Evolutionary conservation across 495 filamentous ascomycete genomes (phyloP).

Genomic region (Mytilinidion resinicola): DNA sequence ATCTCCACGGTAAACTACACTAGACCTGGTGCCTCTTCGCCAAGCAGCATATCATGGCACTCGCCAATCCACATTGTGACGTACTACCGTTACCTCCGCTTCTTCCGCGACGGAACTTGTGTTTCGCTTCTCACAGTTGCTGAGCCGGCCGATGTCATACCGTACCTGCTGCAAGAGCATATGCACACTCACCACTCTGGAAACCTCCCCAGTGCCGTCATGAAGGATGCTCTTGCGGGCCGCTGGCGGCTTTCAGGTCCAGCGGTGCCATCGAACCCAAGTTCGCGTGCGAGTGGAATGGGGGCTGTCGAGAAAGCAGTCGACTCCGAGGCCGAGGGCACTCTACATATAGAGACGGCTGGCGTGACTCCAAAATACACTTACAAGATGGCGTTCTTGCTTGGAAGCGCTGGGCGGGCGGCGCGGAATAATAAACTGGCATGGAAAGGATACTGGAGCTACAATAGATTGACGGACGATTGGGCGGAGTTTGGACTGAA

Average conservation of each 20-base stretch:
- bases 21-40: slow-evolving; percentile 62
- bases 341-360: slow-evolving; percentile 79
- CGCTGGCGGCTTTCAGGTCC: slow-evolving; percentile 53
- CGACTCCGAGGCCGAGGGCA: slow-evolving; percentile 48
- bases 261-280: not conserved
- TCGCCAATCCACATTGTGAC: slow-evolving; percentile 92
- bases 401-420: slow-evolving; percentile 52
- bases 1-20: slow-evolving; percentile 95
- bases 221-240: slow-evolving; percentile 56
- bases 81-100: slow-evolving; percentile 92
- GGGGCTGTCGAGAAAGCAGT: slow-evolving; percentile 10
- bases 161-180: slow-evolving; percentile 46
- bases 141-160: slow-evolving; percentile 80
- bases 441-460: slow-evolving; percentile 91
- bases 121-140: slow-evolving; percentile 70
- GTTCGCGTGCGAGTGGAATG: too few relatives aligned
- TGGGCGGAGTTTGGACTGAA: slow-evolving; percentile 79
- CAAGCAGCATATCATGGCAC: slow-evolving; percentile 59
- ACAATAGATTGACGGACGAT: slow-evolving; percentile 82
- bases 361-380: slow-evolving; percentile 69
- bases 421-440: slow-evolving; percentile 71
- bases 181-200: slow-evolving; percentile 32
- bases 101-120: slow-evolving; percentile 82
- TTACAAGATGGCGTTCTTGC: slow-evolving; percentile 67
- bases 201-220: slow-evolving; percentile 40